Percentiles rank a stretch among this genome's conserved stretches.
phyloP scores from a whole-genome alignment of 768 basidiomycete species.

The Clathrus columnatus region DNA sequence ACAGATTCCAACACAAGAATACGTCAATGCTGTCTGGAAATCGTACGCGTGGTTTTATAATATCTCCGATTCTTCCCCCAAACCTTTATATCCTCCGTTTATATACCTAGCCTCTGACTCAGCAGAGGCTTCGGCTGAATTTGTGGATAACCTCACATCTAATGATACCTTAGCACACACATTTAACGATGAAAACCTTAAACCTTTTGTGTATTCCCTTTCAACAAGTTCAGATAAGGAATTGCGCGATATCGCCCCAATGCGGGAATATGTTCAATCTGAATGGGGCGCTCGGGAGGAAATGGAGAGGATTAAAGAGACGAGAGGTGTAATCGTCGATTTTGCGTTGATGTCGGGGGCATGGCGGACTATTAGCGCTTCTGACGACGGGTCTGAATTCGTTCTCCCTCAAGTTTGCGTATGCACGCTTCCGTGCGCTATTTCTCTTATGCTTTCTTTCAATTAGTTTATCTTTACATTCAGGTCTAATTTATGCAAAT shows the following conservation, averaged over 20 bases:
- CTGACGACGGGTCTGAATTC: slow-evolving; percentile 23
- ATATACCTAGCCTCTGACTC: slow-evolving; percentile 60
- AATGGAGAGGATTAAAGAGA: slow-evolving; percentile 38
- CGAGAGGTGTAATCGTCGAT: slow-evolving; percentile 59
- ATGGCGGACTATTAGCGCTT: slow-evolving; percentile 31
- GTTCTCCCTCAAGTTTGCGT: slow-evolving; percentile 42
- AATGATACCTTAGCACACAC: slow-evolving; percentile 10
- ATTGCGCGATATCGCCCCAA: slow-evolving; percentile 41
- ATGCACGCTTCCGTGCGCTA: slow-evolving; percentile 48
- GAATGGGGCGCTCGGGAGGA: slow-evolving; percentile 36
- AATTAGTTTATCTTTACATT: not conserved
- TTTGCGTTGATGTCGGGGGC: slow-evolving; percentile 56
- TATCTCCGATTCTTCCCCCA: slow-evolving; percentile 14
- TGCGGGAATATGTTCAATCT: slow-evolving; percentile 44
- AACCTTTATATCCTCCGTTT: slow-evolving; percentile 22
- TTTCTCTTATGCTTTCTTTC: not conserved
- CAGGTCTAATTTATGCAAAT: slow-evolving; percentile 54
- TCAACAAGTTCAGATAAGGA: slow-evolving; percentile 31
- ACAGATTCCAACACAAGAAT: slow-evolving; percentile 45
- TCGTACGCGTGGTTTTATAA: slow-evolving; percentile 33
- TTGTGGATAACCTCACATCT: slow-evolving; percentile 30
- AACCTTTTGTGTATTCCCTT: slow-evolving; percentile 36
- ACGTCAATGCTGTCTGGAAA: slow-evolving; percentile 31
- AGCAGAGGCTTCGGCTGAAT: slow-evolving; percentile 33
- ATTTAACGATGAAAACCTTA: not conserved